phyloP scores from a whole-genome alignment of 1,284 basidiomycete species.

The Paramarasmius palmivorus region DNA sequence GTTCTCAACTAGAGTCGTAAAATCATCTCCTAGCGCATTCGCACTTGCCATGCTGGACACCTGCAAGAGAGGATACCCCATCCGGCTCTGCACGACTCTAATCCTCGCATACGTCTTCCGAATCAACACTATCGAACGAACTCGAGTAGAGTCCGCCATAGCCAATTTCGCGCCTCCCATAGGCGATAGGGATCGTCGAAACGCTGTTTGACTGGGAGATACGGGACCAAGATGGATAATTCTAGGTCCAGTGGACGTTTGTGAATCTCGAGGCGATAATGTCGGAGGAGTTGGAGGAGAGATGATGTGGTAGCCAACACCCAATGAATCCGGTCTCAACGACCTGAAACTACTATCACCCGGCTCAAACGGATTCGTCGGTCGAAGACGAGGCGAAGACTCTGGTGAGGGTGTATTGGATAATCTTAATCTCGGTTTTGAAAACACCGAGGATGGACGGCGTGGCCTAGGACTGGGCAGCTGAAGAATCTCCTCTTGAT shows the following conservation, averaged over 20 bases:
- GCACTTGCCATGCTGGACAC: constrained; percentile 43
- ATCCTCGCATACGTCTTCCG: constrained; percentile 58
- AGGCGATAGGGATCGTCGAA: constrained; percentile 36
- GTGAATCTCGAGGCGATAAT: neutral
- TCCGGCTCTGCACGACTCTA: constrained; percentile 57
- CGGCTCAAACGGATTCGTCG: constrained; percentile 24
- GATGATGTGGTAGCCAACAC: constrained; percentile 3
- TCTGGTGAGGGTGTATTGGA: constrained; percentile 46
- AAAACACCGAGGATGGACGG: constrained; percentile 36
- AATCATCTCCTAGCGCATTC: neutral
- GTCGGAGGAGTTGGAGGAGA: neutral
- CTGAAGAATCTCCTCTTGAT: constrained; percentile 26
- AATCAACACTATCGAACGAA: constrained; percentile 51
- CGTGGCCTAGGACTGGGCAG: constrained; percentile 33
- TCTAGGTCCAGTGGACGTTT: constrained; percentile 36
- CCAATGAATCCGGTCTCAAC: neutral
- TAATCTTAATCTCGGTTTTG: constrained; percentile 23
- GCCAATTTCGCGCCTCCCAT: constrained; percentile 27
- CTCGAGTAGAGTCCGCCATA: constrained; percentile 36
- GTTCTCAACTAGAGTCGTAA: constrained; percentile 25
- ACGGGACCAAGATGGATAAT: constrained; percentile 67
- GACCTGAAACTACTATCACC: constrained; percentile 8
- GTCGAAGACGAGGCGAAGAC: constrained; percentile 44
- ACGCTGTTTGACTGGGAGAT: constrained; percentile 31
- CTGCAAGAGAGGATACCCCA: constrained; percentile 56